These are phyloP conservation scores for Phaseolus coccineus DNA, from an alignment of 331 rosid species.

Conservation along the genomic window DNA sequence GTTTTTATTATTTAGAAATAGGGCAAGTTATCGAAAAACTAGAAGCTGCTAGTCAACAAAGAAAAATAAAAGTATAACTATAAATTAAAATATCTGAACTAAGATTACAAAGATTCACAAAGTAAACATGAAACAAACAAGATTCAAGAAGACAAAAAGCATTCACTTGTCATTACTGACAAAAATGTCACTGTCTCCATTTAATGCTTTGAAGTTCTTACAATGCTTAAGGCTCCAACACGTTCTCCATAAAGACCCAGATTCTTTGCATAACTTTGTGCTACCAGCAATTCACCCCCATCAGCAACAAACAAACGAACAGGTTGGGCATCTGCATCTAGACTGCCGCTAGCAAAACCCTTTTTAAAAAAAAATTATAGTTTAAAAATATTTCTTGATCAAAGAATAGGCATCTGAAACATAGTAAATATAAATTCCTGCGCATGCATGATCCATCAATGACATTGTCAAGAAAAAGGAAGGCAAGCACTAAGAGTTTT, in stretches of 20 bases:
- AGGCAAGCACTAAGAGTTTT: neutral
- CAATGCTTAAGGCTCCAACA: conserved; percentile 97
- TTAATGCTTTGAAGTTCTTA: conserved; percentile 51
- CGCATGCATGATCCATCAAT: conserved; percentile 2
- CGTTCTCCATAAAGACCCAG: conserved; percentile 99
- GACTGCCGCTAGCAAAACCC: conserved; percentile 99
- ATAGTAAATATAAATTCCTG: neutral
- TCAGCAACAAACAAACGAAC: conserved; percentile 94
- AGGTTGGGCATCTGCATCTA: conserved; percentile 90
- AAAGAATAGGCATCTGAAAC: conserved; percentile 13
- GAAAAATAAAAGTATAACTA: neutral
- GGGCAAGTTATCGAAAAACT: conserved; percentile 22
- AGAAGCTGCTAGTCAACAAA: conserved; percentile 3
- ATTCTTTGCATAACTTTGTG: conserved; percentile 98
- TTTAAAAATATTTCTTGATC: neutral
- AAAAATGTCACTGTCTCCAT: neutral
- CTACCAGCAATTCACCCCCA: conserved; percentile 91
- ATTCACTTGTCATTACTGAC: neutral
- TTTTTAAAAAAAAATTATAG: conserved; percentile 33
- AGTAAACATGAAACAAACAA: neutral
- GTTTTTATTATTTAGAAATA: neutral
- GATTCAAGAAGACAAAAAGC: conserved; percentile 3
- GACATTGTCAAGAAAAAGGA: conserved; percentile 31
- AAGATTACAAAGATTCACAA: conserved; percentile 3
- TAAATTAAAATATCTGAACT: neutral